A percentile compares a stretch with the other conserved stretches of the same genome.
phyloP scores from a whole-genome alignment of 73 alveolate species.

The Chromera velia region DNA sequence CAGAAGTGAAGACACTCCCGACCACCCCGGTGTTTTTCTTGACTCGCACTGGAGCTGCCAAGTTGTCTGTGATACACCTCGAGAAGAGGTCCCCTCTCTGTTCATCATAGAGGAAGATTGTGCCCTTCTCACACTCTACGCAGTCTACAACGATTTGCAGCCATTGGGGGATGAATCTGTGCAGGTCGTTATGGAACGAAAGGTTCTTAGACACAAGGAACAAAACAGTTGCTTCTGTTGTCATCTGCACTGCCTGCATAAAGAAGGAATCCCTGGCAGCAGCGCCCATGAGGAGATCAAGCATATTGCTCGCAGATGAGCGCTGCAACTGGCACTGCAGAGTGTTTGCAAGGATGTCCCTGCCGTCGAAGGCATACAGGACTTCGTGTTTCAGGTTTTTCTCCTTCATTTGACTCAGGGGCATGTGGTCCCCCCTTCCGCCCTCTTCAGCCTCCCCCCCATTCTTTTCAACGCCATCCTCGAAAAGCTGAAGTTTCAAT shows the following conservation, averaged over 20 bases:
- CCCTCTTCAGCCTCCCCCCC: too few species aligned
- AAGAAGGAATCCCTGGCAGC: background rate
- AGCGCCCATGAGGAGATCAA: background rate
- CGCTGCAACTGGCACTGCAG: too few species aligned
- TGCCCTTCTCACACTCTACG: background rate
- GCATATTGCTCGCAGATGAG: too few species aligned
- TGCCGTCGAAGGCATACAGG: background rate
- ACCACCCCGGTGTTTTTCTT: background rate
- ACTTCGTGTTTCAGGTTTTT: background rate
- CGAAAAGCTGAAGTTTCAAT: too few species aligned
- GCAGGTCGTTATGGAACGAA: background rate
- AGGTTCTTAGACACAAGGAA: background rate
- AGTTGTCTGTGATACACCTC: background rate
- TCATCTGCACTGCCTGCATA: background rate
- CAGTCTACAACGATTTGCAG: background rate
- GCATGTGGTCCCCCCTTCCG: background rate
- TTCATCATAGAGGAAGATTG: background rate
- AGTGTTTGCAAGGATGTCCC: background rate
- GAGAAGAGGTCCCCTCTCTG: background rate
- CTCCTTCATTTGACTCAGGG: background rate
- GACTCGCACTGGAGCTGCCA: background rate
- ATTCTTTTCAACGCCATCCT: too few species aligned
- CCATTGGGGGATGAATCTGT: background rate
- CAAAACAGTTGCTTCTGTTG: background rate
- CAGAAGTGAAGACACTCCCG: background rate